Base-by-base conservation (phyloP, 768 basidiomycete genomes). In the Trichaptum fuscoviolaceum region DNA sequence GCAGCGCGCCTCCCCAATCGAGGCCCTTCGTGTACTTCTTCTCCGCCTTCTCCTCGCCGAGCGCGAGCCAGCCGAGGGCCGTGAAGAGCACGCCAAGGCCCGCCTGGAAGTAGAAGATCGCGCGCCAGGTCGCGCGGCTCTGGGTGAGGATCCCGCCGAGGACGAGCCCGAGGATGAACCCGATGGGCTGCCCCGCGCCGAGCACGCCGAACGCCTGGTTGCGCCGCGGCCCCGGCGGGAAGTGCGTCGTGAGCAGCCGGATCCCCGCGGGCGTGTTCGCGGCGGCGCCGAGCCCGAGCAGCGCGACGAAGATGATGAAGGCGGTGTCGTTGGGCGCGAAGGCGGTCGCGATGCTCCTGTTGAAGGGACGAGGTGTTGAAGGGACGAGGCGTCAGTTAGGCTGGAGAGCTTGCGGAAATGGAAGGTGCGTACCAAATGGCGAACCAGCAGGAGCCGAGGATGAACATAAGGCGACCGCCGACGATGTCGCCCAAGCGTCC, bases 161-260 rank as follows among this genome's bases (percentile, higher is more conserved):
- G 64, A 78, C 71, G 7, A 78, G 69, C 7, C 77, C 77, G 23
- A 75, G 63, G 65, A 77, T 76, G 64, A 72, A 77, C 8, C 77
- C 76, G 58, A 77, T 69, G 10, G 76, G 74, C 59, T 77, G 76
- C 2, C 75, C 75, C 18, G 76, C 74, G 12, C 77, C 76, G n/a
- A 78, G 64, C 25, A 75, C 73, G n/a, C 75, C 75, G 58, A 75
- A 76, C 6, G 76, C 77, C 25, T 68, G 73, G 63, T 76, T 77
- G 57, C 75, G 72, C 24, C 68, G 69, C 2, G 68, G 65, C 18
- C 77, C 77, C 2, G 73, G 71, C 12, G 76, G 73, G 67, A 78
- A 77, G 63, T 72, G 70, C 7, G 72, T 68, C 0, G 75, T 71
- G 57, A 77, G 67, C 26, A 77, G 62, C 17, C 70, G 68, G 58